phyloP scores from a whole-genome alignment of 2,329 filamentous ascomycete genomes.

The Knoxdaviesia proteae region DNA sequence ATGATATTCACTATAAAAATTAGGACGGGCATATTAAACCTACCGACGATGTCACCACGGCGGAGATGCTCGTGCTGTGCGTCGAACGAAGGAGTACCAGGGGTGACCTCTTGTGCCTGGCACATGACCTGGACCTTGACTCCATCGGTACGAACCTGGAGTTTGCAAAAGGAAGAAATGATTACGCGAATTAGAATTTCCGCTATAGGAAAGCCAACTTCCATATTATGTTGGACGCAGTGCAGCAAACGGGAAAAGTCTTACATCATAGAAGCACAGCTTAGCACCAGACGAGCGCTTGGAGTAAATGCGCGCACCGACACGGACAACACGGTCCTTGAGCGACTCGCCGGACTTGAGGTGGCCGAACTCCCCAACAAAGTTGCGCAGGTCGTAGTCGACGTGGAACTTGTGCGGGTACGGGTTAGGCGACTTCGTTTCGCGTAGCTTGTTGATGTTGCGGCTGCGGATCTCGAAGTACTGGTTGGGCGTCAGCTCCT shows the following conservation, averaged over 20 bases:
- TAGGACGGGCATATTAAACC: not conserved
- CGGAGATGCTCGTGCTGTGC: slow-evolving; percentile 78
- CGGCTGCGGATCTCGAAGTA: slow-evolving; percentile 94
- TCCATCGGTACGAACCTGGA: slow-evolving; percentile 31
- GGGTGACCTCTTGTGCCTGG: slow-evolving; percentile 58
- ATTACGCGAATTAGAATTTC: not conserved
- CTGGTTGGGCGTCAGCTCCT: slow-evolving; percentile 36
- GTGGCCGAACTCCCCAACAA: slow-evolving; percentile 54
- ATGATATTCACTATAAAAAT: not conserved
- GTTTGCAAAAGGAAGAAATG: too few relatives aligned
- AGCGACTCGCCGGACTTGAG: slow-evolving; percentile 76
- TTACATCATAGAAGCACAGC: slow-evolving; percentile 69
- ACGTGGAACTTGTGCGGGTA: slow-evolving; percentile 89
- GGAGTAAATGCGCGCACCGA: slow-evolving; percentile 78
- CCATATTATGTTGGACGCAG: not conserved
- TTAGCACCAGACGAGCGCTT: slow-evolving; percentile 67
- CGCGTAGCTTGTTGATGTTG: slow-evolving; percentile 54
- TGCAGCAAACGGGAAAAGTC: not conserved
- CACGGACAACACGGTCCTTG: slow-evolving; percentile 51
- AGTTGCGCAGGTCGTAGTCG: slow-evolving; percentile 63
- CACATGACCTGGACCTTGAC: slow-evolving; percentile 78
- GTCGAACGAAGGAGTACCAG: slow-evolving; percentile 48
- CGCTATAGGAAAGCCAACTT: not conserved
- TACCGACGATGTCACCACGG: slow-evolving; percentile 77
- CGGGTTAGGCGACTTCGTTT: slow-evolving; percentile 55